Conservation (phyloP, 495 filamentous ascomycete species). For the Oidiodendron maius region DNA sequence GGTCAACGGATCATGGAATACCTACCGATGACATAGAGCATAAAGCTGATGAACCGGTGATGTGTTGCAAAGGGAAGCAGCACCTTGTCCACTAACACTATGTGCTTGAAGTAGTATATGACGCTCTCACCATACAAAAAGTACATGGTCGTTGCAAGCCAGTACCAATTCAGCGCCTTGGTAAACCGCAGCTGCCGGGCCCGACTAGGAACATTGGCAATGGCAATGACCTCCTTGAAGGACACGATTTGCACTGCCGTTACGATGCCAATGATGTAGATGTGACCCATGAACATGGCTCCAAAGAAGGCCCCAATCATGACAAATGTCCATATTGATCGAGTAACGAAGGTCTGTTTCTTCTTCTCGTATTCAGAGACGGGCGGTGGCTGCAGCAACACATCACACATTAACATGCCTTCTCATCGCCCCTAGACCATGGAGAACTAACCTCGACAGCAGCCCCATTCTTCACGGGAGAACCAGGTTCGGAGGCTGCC, state of each 20-base stretch:
- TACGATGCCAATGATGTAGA: slow-evolving; percentile 90
- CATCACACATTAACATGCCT: slow-evolving; percentile 14
- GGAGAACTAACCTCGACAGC: background rate
- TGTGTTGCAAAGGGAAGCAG: slow-evolving; percentile 91
- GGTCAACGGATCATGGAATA: background rate
- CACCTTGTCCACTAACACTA: slow-evolving; percentile 90
- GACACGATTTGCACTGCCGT: slow-evolving; percentile 93
- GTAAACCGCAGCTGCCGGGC: slow-evolving; percentile 90
- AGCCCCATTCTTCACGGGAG: slow-evolving; percentile 11
- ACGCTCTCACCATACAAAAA: slow-evolving; percentile 98
- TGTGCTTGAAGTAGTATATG: slow-evolving; percentile 99
- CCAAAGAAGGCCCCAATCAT: slow-evolving; percentile 95
- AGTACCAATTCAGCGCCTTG: slow-evolving; percentile 98
- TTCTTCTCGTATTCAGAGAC: slow-evolving; percentile 94
- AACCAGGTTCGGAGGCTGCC: slow-evolving; percentile 48
- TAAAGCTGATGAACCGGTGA: slow-evolving; percentile 97
- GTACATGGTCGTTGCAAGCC: slow-evolving; percentile 97
- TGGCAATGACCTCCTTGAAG: slow-evolving; percentile 99
- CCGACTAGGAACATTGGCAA: slow-evolving; percentile 86
- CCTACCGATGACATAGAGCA: slow-evolving; percentile 93
- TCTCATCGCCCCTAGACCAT: background rate
- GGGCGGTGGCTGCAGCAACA: slow-evolving; percentile 36
- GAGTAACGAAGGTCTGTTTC: slow-evolving; percentile 94
- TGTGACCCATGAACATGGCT: slow-evolving; percentile 87
- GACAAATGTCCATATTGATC: slow-evolving; percentile 95